Evolutionary conservation across 495 filamentous ascomycete species (phyloP), one percentile per base, ranked within the genome.

Genomic region (Darksidea phi): DNA sequence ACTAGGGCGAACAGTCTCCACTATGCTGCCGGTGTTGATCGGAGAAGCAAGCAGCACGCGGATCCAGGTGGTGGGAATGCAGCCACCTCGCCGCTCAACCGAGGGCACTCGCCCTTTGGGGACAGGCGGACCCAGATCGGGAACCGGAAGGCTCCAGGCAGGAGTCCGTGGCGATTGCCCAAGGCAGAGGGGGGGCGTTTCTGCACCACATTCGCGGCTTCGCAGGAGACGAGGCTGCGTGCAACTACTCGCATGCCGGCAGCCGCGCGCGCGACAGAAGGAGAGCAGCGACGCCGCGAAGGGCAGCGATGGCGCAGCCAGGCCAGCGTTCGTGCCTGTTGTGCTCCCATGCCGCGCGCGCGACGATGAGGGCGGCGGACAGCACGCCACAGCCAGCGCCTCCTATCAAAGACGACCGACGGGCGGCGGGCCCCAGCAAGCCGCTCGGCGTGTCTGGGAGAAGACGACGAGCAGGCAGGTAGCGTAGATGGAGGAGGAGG

Each of bases 221-320:
- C 21, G 28, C 57, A 66, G 64, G 65, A 57, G 58, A 57, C 48
- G 60, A 61, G 60, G 61, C 60, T 64, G 59, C 65, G 60, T 64
- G 56, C 55, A 64, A 60, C 65, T 38, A 50, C 57, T 34, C 50
- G 32, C 43, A 32, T 32, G 41, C 13, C 41, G 41, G 5, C 41
- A 43, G 41, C 41, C 41, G 41, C 41, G 18, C 41, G 18, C 15
- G 13, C 41, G 41, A 43, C 41, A 3, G 41, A 43, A 43, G 18
- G 3, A n/a, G 41, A 20, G 5, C 5, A 20, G 18, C 3, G 15
- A 15, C 18, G 41, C 41, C 15, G 18, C 41, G 18, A 43, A 43
- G 18, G 41, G 15, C 13, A 20, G 41, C 13, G 41, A 43, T n/a
- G 41, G 5, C 18, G 18, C 41, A 20, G 41, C 15, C 18, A 43